A percentile compares a stretch with the other conserved stretches of the same genome.
Evolutionary conservation across 2,329 filamentous ascomycete genomes (phyloP).

Genomic region (Cadophora luteo-olivacea): DNA sequence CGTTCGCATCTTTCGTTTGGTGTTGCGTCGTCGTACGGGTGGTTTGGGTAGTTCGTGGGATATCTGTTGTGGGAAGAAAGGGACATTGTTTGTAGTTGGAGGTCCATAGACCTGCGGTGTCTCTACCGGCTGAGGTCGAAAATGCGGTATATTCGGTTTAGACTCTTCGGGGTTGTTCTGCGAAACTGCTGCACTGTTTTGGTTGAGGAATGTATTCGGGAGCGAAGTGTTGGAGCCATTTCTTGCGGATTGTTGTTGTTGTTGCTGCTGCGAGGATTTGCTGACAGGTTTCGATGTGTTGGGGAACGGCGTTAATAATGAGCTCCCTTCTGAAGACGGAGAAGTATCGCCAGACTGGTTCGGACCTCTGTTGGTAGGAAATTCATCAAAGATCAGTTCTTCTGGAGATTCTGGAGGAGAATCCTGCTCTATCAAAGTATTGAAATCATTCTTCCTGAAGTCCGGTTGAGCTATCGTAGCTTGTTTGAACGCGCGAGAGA

Average conservation of each 20-base stretch:
- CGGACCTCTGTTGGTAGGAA: not conserved
- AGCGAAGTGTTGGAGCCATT: not conserved
- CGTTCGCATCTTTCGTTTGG: slow-evolving; percentile 10
- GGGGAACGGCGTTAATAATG: not conserved
- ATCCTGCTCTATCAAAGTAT: not conserved
- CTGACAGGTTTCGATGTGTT: not conserved
- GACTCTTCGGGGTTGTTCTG: not conserved
- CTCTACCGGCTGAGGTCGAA: not conserved
- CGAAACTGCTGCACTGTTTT: not conserved
- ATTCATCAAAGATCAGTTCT: not conserved
- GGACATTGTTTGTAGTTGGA: not conserved
- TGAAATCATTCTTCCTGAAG: not conserved
- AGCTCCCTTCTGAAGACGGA: slow-evolving; percentile 6
- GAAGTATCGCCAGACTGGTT: slow-evolving; percentile 8
- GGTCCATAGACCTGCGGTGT: not conserved
- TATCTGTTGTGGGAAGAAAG: not conserved
- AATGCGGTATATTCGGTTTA: not conserved
- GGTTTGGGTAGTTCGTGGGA: not conserved
- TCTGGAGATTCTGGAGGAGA: slow-evolving; percentile 3
- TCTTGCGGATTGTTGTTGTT: not conserved
- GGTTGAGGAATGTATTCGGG: not conserved
- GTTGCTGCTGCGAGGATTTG: not conserved
- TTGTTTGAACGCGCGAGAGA: slow-evolving; percentile 16
- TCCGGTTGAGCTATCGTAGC: not conserved
- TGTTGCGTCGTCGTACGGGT: slow-evolving; percentile 9